Percentiles rank a stretch among this genome's conserved stretches.
Conservation (phyloP, 2,329 filamentous ascomycete genomes). For the Penicillium sp. region DNA sequence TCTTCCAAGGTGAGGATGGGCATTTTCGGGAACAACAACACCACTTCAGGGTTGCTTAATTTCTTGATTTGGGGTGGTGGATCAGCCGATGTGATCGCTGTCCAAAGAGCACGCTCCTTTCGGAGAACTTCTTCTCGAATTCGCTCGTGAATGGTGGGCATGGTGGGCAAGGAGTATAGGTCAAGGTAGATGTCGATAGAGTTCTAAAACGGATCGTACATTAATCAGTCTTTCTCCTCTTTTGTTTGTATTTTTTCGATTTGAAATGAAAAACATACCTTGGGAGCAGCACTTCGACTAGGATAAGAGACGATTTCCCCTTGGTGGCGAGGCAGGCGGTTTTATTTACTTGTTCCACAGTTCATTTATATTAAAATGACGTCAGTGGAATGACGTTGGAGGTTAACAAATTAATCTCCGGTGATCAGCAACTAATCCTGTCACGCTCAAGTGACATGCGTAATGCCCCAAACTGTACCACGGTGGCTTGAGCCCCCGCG, state of each 20-base stretch:
- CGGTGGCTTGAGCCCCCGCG: constrained; percentile 22
- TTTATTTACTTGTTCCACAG: constrained; percentile 11
- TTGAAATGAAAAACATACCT: neutral
- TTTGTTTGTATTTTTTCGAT: neutral
- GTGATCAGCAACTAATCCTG: neutral
- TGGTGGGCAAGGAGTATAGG: constrained; percentile 10
- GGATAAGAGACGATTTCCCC: neutral
- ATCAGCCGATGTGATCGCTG: constrained; percentile 38
- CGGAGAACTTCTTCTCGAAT: constrained; percentile 36
- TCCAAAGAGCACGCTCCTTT: constrained; percentile 39
- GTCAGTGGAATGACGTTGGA: constrained; percentile 21
- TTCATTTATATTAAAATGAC: constrained; percentile 14
- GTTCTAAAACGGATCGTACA: neutral
- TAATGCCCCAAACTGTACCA: constrained; percentile 21
- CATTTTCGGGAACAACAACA: constrained; percentile 35
- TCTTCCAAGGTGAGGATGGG: constrained; percentile 33
- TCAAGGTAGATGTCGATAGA: neutral
- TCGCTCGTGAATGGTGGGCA: constrained; percentile 39
- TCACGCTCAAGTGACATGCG: constrained; percentile 17
- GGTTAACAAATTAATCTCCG: neutral
- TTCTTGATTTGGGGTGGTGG: constrained; percentile 35
- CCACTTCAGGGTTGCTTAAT: constrained; percentile 31
- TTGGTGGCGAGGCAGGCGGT: neutral
- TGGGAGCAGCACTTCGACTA: neutral
- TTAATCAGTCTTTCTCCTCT: neutral